These are phyloP conservation scores for Syzygium syzygioides DNA, from an alignment of 441 rosid species.

Conservation along the genomic window DNA sequence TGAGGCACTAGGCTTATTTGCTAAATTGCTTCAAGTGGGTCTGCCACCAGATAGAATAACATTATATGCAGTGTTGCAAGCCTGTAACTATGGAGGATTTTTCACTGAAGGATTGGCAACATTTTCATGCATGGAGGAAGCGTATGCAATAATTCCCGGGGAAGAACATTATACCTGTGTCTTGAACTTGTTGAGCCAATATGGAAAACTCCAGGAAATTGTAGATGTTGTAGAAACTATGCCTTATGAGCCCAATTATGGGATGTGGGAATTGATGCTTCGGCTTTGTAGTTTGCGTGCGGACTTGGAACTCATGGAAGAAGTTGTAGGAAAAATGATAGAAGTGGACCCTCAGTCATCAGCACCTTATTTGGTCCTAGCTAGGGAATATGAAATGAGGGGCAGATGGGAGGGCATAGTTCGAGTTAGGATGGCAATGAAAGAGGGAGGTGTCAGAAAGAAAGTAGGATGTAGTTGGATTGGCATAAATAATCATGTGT, in stretches of 20 bases:
- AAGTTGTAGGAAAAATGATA: slow-evolving; percentile 38
- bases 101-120: slow-evolving; percentile 38
- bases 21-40: slow-evolving; percentile 29
- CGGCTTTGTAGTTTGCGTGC: slow-evolving; percentile 22
- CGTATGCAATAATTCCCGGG: slow-evolving; percentile 26
- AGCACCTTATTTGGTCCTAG: slow-evolving; percentile 41
- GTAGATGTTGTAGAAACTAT: slow-evolving; percentile 27
- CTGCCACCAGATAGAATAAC: slow-evolving; percentile 52
- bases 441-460: slow-evolving; percentile 22
- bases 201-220: slow-evolving; percentile 41
- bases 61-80: slow-evolving; percentile 45
- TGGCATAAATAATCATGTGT: slow-evolving; percentile 30
- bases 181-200: slow-evolving; percentile 40
- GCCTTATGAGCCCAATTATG: slow-evolving; percentile 39
- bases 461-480: slow-evolving; percentile 53
- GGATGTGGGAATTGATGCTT: slow-evolving; percentile 39
- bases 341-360: slow-evolving; percentile 32
- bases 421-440: slow-evolving; percentile 36
- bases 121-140: slow-evolving; percentile 48
- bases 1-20: slow-evolving; percentile 38
- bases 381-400: slow-evolving; percentile 42
- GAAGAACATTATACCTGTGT: slow-evolving; percentile 54
- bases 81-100: slow-evolving; percentile 49
- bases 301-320: slow-evolving; percentile 32
- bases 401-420: slow-evolving; percentile 62